Base-by-base conservation (phyloP, 1,139 yeast species). In the Debaryomycetaceae sp. region DNA sequence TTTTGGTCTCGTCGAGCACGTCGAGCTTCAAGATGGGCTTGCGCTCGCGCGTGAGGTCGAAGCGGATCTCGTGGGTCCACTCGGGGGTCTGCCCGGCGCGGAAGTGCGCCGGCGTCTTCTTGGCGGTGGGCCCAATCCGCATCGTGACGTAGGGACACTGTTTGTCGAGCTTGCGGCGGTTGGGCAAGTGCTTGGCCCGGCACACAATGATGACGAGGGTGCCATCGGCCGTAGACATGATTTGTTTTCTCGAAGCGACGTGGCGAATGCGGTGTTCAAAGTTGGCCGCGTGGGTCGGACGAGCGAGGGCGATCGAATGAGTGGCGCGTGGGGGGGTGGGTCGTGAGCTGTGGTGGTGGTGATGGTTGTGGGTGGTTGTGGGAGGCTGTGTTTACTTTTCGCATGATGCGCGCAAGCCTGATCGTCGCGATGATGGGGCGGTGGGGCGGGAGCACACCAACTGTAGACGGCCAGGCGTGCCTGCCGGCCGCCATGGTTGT, bases 71-170 rank as follows among this genome's bases (percentile, higher is more conserved):
- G 43, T 79, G 81, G 39, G 84, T 82, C 85, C 95, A 88, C 27
- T 69, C 75, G 0, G 96, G 96, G 2, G 85, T 82, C 51, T 88
- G 96, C 2, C 96, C 96, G 1, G 95, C 96, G 42, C 96, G 60
- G 41, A 74, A 72, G 37, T 82, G 76, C 0, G 84, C 65, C 17
- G 77, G 78, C 0, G 95, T 84, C 42, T 83, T 75, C 42, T 81
- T 74, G 15, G 93, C 91, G 38, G 73, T 73, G 34, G 84, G 83
- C n/a, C 89, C 94, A 3, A 88, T 66, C 36, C 96, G 62, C 11
- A 84, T 69, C 9, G 89, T 76, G 30, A 85, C 82, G 56, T 83
- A 86, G 1, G 96, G 96, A 39, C 85, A 81, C 55, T 88, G 96
- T 47, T 88, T 88, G 44, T 91, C 96, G 23, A 86, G 61, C 36